Base-by-base conservation (phyloP, 176 grass and related monocot species). In the Aegilops tauschii region DNA sequence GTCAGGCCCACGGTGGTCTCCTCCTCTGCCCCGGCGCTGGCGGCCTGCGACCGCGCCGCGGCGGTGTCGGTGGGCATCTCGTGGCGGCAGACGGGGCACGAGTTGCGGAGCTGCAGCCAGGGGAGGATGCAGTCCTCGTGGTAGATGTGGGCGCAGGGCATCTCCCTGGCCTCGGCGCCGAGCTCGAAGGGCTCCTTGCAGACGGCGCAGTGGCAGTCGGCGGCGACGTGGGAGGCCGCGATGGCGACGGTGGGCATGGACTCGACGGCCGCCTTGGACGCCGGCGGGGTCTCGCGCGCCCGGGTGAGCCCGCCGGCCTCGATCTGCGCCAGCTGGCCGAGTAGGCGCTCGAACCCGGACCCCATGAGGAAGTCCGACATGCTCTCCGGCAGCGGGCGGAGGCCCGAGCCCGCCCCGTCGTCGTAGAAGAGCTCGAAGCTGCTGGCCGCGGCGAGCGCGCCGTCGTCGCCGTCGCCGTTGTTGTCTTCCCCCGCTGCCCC, bases 321-420 rank as follows among this genome's bases (percentile, higher is more conserved):
- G 79, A 99, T 97, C 92, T 96, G 94, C 8, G 94, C 86, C 36
- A 99, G 87, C 89, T 99, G 94, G 76, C 94, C 90, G 0, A 99
- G 83, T 2, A 99, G 90, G 6, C 97, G 89, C 67, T 99, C 94
- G 81, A 99, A 99, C 17, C 97, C 97, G 8, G 94, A 96, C 1
- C 97, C 97, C 97, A 96, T 97, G 80, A 99, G 80, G 81, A 99
- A 99, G 80, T 99, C 94, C 1, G 94, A 99, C 86, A 99, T 99
- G 79, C 80, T 94, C 35, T 96, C 94, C 0, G 97, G 97, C 9
- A 97, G 89, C 4, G 97, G 97, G 50, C 97, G 92, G 9, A 99
- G 90, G 1, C 97, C 94, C 0, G 92, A 97, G 0, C 97, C 97
- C 0, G 92, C 92, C 12, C 97, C 97, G 59, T 99, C 92, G 70